Percentiles rank a stretch among this genome's conserved stretches.
These are phyloP conservation scores for Gentiana dahurica DNA, from an alignment of 257 asterid genomes.

Conservation along the genomic window DNA sequence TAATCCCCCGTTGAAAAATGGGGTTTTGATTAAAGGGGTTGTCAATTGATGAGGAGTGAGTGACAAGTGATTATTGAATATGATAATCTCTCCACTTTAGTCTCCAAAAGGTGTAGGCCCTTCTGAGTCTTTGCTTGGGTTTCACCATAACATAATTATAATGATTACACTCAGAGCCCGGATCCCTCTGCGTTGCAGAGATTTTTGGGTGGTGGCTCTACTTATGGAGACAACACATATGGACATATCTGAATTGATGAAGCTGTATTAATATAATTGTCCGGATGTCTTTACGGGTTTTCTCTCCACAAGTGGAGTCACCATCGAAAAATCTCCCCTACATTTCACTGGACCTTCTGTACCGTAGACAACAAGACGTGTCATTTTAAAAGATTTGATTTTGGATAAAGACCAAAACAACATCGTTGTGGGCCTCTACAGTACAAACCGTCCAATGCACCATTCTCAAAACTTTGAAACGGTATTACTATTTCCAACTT, in stretches of 20 bases:
- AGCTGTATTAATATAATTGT: not conserved
- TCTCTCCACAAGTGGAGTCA: not conserved
- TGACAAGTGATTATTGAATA: not conserved
- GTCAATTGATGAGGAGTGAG: too few species aligned
- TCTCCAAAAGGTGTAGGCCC: not conserved
- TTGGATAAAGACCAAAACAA: too few species aligned
- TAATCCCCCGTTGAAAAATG: conserved; percentile 6
- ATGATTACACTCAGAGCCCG: not conserved
- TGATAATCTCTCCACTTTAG: conserved; percentile 6
- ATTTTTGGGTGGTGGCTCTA: not conserved
- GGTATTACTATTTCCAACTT: too few species aligned
- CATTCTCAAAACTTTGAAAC: too few species aligned
- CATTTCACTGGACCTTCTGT: too few species aligned
- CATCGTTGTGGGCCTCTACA: too few species aligned
- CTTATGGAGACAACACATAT: not conserved
- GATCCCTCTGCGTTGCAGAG: too few species aligned
- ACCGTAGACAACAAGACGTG: too few species aligned
- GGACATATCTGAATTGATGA: not conserved
- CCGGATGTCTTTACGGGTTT: not conserved
- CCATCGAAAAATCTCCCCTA: not conserved
- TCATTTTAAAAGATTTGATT: too few species aligned
- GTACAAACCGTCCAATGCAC: too few species aligned
- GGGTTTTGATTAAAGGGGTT: not conserved
- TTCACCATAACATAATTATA: conserved; percentile 5
- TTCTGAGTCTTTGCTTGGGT: conserved; percentile 6